A percentile compares a stretch with the other conserved stretches of the same genome.
phyloP scores from a whole-genome alignment of 768 basidiomycete species.

The Tulasnella sp. region DNA sequence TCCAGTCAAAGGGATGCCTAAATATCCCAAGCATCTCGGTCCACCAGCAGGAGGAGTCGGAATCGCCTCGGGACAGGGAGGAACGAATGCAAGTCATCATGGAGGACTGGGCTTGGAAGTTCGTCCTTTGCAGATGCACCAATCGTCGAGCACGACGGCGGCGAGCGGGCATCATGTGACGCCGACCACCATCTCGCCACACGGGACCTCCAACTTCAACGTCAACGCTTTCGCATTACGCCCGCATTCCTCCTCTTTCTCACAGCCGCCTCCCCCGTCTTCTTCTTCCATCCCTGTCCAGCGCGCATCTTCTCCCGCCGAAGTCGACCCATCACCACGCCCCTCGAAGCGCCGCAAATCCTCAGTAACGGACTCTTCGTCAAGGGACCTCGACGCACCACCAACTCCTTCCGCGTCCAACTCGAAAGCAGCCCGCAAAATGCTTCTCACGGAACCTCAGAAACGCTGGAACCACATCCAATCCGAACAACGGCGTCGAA shows the following conservation, averaged over 20 bases:
- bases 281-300: conserved; percentile 28
- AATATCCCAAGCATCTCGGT: conserved; percentile 16
- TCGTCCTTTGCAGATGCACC: not conserved
- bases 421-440: conserved; percentile 44
- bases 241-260: not conserved
- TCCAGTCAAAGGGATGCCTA: conserved; percentile 35
- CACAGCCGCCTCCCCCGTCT: not conserved
- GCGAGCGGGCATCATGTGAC: not conserved
- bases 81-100: not conserved
- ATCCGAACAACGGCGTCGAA: conserved; percentile 90
- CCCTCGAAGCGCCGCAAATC: conserved; percentile 28
- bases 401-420: conserved; percentile 2
- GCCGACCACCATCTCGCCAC: not conserved
- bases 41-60: not conserved
- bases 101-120: not conserved
- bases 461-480: conserved; percentile 90
- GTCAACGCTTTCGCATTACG: not conserved
- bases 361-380: conserved; percentile 25
- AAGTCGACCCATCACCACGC: not conserved
- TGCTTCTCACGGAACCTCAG: conserved; percentile 76
- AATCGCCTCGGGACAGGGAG: not conserved
- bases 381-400: conserved; percentile 30
- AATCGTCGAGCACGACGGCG: too few relatives aligned
- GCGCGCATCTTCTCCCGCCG: conserved; percentile 22
- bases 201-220: not conserved